phyloP scores from a whole-genome alignment of 345 rosid genomes.

The Eucalyptus grandis region DNA sequence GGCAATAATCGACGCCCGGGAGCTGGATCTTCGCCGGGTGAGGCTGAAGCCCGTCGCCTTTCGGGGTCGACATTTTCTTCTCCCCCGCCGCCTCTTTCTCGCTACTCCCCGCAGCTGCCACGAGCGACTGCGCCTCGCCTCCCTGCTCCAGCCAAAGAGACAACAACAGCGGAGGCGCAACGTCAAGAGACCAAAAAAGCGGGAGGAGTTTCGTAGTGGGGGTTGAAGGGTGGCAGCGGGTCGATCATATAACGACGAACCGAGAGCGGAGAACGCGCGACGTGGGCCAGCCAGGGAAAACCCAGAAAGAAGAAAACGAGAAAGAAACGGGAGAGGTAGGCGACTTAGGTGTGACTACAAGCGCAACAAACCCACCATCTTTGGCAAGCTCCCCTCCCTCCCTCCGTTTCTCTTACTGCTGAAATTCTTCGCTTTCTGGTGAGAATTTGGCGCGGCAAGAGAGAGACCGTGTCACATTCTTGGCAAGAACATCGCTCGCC shows the following conservation, averaged over 20 bases:
- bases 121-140: background rate
- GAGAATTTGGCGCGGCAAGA: background rate
- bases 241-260: background rate
- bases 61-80: slow-evolving; percentile 4
- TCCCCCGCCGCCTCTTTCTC: background rate
- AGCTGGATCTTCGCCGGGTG: slow-evolving; percentile 83
- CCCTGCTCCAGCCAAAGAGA: background rate
- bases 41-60: slow-evolving; percentile 58
- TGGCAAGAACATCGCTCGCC: background rate
- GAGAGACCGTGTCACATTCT: background rate
- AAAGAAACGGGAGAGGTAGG: background rate
- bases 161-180: background rate
- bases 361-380: background rate
- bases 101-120: background rate
- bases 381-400: background rate
- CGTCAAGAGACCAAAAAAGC: background rate
- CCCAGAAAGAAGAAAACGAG: background rate
- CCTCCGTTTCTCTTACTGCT: background rate
- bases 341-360: background rate
- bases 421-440: background rate
- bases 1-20: slow-evolving; percentile 70
- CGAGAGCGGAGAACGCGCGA: background rate
- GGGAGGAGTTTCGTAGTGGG: background rate
- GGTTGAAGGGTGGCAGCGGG: background rate
- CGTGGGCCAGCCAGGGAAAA: background rate